phyloP scores from a whole-genome alignment of 257 asterid species.

The Verbascum thapsus region DNA sequence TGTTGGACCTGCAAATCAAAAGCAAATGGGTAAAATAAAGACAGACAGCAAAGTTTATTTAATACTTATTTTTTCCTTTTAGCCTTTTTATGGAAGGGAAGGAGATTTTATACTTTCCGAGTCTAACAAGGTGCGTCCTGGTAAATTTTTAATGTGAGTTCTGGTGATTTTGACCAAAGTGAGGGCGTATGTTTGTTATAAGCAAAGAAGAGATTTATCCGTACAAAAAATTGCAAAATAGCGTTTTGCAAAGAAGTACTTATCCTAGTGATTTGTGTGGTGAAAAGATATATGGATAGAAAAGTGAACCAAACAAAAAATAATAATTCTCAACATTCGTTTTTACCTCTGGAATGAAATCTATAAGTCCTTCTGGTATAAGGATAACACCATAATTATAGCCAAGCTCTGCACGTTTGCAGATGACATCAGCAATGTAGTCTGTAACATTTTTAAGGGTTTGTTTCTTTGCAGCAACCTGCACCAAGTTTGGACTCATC shows the following conservation, averaged over 20 bases:
- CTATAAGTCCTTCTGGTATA: slow-evolving; percentile 77
- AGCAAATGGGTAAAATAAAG: neutral
- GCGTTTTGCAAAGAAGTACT: neutral
- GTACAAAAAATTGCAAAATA: slow-evolving; percentile 5
- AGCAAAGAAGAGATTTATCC: slow-evolving; percentile 1
- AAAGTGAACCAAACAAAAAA: neutral
- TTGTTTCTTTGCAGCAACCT: slow-evolving; percentile 75
- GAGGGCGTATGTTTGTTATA: neutral
- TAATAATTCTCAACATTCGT: neutral
- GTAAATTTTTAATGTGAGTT: too few species aligned
- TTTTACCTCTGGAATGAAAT: slow-evolving; percentile 79
- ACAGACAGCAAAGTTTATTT: too few species aligned
- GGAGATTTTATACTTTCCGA: too few species aligned
- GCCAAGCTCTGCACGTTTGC: slow-evolving; percentile 69
- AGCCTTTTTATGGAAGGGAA: too few species aligned
- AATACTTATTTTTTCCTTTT: too few species aligned
- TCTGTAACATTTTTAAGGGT: slow-evolving; percentile 69
- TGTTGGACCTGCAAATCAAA: slow-evolving; percentile 55
- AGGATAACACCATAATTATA: slow-evolving; percentile 74
- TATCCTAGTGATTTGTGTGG: neutral
- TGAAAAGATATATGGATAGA: neutral
- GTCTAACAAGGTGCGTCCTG: too few species aligned
- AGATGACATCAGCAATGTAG: slow-evolving; percentile 59
- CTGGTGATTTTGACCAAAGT: too few species aligned
- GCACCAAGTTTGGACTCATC: slow-evolving; percentile 16